Evolutionary conservation across 2,329 filamentous ascomycete species (phyloP).

Genomic region (Diaporthe sp.): DNA sequence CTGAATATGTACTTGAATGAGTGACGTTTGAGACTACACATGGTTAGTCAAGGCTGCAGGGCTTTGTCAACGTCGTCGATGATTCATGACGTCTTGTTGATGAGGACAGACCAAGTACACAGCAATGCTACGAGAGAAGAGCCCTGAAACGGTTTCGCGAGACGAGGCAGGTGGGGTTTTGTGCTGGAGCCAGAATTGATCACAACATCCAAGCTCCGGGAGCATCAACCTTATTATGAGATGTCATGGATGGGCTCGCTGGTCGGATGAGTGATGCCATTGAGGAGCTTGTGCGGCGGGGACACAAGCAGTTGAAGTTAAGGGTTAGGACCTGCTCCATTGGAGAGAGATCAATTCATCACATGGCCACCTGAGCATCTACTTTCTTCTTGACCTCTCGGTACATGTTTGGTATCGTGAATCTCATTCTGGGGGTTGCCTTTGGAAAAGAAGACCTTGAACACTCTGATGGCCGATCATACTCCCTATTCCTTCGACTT

Average conservation of each 20-base stretch:
- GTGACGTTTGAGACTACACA: not conserved
- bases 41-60: not conserved
- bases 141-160: not conserved
- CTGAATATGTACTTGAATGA: not conserved
- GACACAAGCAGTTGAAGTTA: fast-evolving
- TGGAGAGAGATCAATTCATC: too few species aligned
- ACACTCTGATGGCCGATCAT: not conserved
- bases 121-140: not conserved
- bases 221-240: not conserved
- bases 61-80: not conserved
- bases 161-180: not conserved
- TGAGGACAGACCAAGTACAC: not conserved
- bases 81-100: slow-evolving; percentile 19
- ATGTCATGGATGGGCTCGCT: not conserved
- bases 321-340: not conserved
- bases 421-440: not conserved
- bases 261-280: not conserved
- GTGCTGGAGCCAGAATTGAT: not conserved
- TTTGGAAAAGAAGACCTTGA: not conserved
- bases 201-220: not conserved
- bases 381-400: not conserved
- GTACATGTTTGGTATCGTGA: not conserved
- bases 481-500: too few species aligned
- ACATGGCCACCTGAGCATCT: not conserved
- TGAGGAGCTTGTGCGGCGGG: not conserved